Conservation (phyloP, 805 yeast species). For the Yueomyces sinensis region DNA sequence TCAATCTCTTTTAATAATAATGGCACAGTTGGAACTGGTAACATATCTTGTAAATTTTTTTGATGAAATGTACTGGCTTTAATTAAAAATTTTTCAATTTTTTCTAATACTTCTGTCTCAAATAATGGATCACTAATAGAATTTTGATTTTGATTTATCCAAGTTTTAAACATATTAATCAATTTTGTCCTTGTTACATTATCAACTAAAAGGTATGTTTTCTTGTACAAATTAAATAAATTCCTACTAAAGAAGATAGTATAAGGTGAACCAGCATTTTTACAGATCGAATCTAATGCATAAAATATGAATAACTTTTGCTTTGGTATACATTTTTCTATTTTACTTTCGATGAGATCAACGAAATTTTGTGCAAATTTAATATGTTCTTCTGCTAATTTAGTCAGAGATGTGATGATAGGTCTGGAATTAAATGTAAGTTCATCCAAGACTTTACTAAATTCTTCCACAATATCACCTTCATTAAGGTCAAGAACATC, state of each 20-base stretch:
- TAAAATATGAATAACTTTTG: conserved; percentile 79
- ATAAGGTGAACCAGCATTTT: conserved; percentile 83
- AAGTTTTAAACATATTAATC: conserved; percentile 69
- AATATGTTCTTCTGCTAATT: conserved; percentile 75
- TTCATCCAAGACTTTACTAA: conserved; percentile 54
- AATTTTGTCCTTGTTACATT: conserved; percentile 64
- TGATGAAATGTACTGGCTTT: conserved; percentile 39
- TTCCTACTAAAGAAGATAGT: conserved; percentile 63
- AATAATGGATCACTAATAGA: conserved; percentile 44
- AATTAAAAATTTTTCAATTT: conserved; percentile 61
- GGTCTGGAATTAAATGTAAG: conserved; percentile 84
- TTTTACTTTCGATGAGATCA: conserved; percentile 60
- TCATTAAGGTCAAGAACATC: too few relatives aligned
- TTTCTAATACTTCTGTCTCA: conserved; percentile 51
- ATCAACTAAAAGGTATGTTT: conserved; percentile 65
- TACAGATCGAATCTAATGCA: conserved; percentile 80
- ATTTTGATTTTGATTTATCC: conserved; percentile 53
- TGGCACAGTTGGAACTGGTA: conserved; percentile 21
- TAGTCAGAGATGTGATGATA: conserved; percentile 72
- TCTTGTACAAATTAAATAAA: conserved; percentile 50
- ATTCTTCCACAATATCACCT: conserved; percentile 38
- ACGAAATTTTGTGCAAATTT: conserved; percentile 67
- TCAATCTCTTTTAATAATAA: conserved; percentile 25
- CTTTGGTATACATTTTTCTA: conserved; percentile 64
- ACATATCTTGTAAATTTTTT: conserved; percentile 19